phyloP scores from a whole-genome alignment of 495 filamentous ascomycete species.

The Podospora australis region DNA sequence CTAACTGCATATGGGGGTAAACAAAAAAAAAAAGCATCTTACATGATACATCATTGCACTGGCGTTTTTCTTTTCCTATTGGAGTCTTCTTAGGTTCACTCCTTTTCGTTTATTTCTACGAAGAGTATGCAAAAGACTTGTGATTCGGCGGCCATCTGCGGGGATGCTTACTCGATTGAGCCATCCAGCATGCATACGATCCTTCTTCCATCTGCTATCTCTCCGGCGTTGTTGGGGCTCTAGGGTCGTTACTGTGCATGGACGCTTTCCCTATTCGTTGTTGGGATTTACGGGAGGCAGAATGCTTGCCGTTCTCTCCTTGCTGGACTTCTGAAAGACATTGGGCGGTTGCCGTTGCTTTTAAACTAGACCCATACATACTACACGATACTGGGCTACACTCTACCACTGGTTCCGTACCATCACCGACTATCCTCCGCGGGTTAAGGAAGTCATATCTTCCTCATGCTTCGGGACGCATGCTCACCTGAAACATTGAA shows the following conservation, averaged over 20 bases:
- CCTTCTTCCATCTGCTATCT: slow-evolving; percentile 3
- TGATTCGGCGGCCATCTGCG: slow-evolving; percentile 24
- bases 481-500: too few relatives aligned
- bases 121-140: slow-evolving; percentile 20
- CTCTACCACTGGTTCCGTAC: too few relatives aligned
- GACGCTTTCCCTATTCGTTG: not conserved
- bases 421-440: too few relatives aligned
- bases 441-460: too few relatives aligned
- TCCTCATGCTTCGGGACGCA: too few relatives aligned
- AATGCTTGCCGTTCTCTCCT: not conserved
- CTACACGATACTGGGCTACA: too few relatives aligned
- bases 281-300: slow-evolving; percentile 1
- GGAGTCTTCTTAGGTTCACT: too few relatives aligned
- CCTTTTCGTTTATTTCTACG: slow-evolving; percentile 5
- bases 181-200: slow-evolving; percentile 6
- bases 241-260: too few relatives aligned
- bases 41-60: slow-evolving; percentile 10
- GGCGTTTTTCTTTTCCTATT: slow-evolving; percentile 15
- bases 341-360: slow-evolving; percentile 1
- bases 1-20: slow-evolving; percentile 33
- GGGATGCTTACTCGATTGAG: slow-evolving; percentile 1
- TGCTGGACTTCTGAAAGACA: not conserved
- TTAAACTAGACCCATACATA: slow-evolving; percentile 5
- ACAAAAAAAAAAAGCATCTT: slow-evolving; percentile 14
- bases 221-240: slow-evolving; percentile 14